phyloP scores from a whole-genome alignment of 768 basidiomycete species.

The Ephemerocybe angulata region DNA sequence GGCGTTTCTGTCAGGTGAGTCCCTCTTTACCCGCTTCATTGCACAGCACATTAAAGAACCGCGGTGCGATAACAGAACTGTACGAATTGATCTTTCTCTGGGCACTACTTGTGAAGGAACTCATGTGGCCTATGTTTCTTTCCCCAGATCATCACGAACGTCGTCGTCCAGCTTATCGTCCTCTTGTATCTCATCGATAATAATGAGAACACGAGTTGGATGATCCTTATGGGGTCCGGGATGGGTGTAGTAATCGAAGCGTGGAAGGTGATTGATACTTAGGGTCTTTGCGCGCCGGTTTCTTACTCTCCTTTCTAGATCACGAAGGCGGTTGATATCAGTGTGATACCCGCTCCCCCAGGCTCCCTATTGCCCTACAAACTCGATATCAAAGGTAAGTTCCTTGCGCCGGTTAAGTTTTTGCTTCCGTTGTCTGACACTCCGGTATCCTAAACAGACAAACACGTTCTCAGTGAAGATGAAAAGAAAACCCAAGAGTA shows the following conservation, averaged over 20 bases:
- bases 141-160: conserved; percentile 76
- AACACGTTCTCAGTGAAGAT: conserved; percentile 93
- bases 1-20: conserved; percentile 89
- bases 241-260: conserved; percentile 83
- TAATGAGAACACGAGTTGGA: conserved; percentile 94
- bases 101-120: neutral
- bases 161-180: conserved; percentile 87
- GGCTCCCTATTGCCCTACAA: conserved; percentile 75
- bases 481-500: conserved; percentile 98
- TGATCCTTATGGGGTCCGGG: conserved; percentile 90
- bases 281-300: conserved; percentile 9
- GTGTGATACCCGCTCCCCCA: conserved; percentile 53
- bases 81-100: conserved; percentile 29
- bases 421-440: neutral
- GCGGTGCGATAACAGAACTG: conserved; percentile 42
- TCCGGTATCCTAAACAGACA: conserved; percentile 51
- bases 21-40: conserved; percentile 6
- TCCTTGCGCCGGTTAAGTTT: conserved; percentile 13
- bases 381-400: conserved; percentile 74
- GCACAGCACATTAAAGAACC: neutral
- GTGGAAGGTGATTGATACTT: conserved; percentile 69
- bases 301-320: conserved; percentile 42
- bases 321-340: conserved; percentile 88
- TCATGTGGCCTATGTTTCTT: conserved; percentile 6
- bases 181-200: conserved; percentile 94